Evolutionary conservation across 495 filamentous ascomycete species (phyloP).

Genomic region (Trichoderma gamsii): DNA sequence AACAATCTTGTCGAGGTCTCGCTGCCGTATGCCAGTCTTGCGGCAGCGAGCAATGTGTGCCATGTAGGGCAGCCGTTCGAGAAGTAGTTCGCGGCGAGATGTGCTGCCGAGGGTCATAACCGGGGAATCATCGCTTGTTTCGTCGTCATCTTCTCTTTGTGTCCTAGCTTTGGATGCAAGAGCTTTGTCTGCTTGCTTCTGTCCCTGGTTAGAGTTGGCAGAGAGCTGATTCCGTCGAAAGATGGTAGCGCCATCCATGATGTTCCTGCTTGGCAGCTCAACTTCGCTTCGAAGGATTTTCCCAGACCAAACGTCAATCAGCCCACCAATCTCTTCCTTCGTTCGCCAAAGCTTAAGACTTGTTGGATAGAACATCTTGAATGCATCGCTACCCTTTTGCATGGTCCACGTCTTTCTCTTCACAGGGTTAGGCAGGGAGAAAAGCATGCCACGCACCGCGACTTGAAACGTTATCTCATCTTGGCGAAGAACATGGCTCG

Average conservation of each 20-base stretch:
- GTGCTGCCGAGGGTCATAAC: conserved; percentile 50
- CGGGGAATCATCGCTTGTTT: conserved; percentile 23
- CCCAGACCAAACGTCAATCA: conserved; percentile 61
- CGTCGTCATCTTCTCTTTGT: conserved; percentile 20
- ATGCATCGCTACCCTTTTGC: conserved; percentile 49
- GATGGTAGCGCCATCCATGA: conserved; percentile 36
- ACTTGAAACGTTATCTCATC: conserved; percentile 90
- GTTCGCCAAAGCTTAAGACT: conserved; percentile 69
- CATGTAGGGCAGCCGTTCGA: conserved; percentile 83
- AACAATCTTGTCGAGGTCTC: conserved; percentile 64
- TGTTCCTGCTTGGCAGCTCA: conserved; percentile 17
- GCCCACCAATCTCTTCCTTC: conserved; percentile 68
- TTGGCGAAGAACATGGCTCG: conserved; percentile 71
- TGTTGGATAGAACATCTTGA: conserved; percentile 84
- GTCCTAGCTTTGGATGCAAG: conserved; percentile 10
- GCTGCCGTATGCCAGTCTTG: conserved; percentile 28
- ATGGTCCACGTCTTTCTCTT: conserved; percentile 47
- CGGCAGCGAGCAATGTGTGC: conserved; percentile 45
- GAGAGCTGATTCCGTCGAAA: conserved; percentile 32
- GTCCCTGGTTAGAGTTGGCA: conserved; percentile 32
- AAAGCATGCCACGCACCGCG: conserved; percentile 74
- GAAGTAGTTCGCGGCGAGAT: conserved; percentile 65
- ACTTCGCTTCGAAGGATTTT: conserved; percentile 46
- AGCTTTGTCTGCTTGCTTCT: conserved; percentile 20
- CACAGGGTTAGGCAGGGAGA: conserved; percentile 78